Evolutionary conservation across 768 basidiomycete species (phyloP).

Genomic region (Wakefieldia striispora): DNA sequence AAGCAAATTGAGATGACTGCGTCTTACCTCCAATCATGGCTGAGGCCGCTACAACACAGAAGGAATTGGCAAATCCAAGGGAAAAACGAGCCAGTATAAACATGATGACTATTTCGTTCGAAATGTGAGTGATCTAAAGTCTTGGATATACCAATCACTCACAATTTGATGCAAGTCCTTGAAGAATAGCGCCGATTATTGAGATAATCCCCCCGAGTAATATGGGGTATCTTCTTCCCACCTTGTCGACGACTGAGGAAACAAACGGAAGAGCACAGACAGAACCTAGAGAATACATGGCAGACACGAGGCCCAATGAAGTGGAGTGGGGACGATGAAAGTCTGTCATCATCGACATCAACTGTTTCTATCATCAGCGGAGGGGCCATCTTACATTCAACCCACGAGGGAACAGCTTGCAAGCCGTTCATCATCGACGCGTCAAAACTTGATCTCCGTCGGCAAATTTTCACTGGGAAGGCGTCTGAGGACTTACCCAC

Average conservation of each 20-base stretch:
- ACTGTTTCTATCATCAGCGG: background rate
- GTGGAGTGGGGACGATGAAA: constrained; percentile 53
- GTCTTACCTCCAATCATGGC: constrained; percentile 7
- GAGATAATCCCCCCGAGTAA: constrained; percentile 5
- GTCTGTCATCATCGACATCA: constrained; percentile 33
- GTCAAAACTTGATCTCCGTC: constrained; percentile 3
- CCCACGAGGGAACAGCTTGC: constrained; percentile 58
- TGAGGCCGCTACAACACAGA: constrained; percentile 1
- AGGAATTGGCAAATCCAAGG: background rate
- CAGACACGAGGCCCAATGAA: constrained; percentile 53
- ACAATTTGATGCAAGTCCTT: constrained; percentile 13
- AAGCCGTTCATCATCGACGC: constrained; percentile 64
- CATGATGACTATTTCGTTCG: constrained; percentile 2
- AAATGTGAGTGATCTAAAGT: too few relatives aligned
- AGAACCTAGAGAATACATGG: constrained; percentile 44
- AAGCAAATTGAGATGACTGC: too few relatives aligned
- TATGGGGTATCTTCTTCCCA: constrained; percentile 11
- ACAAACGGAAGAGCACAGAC: too few relatives aligned
- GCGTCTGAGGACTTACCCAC: constrained; percentile 3
- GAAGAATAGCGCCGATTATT: constrained; percentile 6
- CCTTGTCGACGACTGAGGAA: background rate
- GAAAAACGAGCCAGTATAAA: constrained; percentile 6
- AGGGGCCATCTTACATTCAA: constrained; percentile 40
- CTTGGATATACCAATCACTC: background rate
- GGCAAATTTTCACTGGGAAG: background rate